phyloP scores from a whole-genome alignment of 495 filamentous ascomycete species.

The Neurospora sp. region DNA sequence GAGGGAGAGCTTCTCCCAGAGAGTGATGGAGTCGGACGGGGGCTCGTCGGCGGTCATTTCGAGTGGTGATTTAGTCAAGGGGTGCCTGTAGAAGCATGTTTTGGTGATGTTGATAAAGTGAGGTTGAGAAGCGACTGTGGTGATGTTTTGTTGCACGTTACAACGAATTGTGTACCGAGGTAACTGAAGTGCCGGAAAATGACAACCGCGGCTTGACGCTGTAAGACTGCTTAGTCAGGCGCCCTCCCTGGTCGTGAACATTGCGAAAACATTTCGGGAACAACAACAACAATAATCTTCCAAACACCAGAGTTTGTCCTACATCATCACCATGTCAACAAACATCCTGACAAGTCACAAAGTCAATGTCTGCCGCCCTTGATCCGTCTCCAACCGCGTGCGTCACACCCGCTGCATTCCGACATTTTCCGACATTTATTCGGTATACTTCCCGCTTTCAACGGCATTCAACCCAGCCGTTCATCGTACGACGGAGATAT shows the following conservation, averaged over 20 bases:
- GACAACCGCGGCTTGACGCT: not conserved
- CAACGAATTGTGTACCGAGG: not conserved
- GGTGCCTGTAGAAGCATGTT: not conserved
- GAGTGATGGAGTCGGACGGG: not conserved
- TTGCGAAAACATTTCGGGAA: not conserved
- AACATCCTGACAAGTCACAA: not conserved
- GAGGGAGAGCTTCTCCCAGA: not conserved
- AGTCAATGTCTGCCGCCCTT: no score
- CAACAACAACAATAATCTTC: no score
- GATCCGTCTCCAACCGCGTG: not conserved
- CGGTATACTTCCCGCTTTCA: not conserved
- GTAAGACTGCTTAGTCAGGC: not conserved
- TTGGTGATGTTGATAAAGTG: not conserved
- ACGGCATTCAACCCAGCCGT: not conserved
- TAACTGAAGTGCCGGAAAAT: not conserved
- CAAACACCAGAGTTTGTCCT: not conserved
- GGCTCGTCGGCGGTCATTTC: not conserved
- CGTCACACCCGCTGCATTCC: not conserved
- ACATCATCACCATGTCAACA: not conserved
- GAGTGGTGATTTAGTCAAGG: not conserved
- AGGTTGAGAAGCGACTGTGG: not conserved
- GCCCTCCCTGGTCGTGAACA: not conserved
- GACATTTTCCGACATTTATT: not conserved
- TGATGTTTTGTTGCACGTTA: not conserved
- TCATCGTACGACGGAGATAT: no score